Evolutionary conservation across 192 early-diverging fungal genomes (phyloP).

Genomic region (Backusella australiensis): DNA sequence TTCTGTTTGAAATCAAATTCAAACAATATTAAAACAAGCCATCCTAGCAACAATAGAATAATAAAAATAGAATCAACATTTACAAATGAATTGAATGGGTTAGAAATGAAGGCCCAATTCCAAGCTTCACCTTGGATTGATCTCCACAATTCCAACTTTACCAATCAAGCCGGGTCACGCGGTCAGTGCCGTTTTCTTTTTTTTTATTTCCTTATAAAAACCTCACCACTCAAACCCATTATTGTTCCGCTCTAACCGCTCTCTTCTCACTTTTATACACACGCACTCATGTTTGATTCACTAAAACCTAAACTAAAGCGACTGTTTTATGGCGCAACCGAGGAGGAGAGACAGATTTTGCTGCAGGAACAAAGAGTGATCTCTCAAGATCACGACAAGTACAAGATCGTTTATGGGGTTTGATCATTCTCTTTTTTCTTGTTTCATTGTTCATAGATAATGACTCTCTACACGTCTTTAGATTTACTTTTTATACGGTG

Average conservation of each 20-base stretch:
- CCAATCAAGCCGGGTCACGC: background rate
- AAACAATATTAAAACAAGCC: background rate
- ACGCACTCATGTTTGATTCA: background rate
- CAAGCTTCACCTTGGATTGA: background rate
- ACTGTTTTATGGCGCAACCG: background rate
- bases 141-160: background rate
- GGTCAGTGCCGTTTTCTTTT: background rate
- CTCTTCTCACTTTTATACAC: background rate
- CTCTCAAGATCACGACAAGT: slow-evolving; percentile 4
- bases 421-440: background rate
- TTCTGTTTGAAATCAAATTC: background rate
- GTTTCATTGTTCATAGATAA: background rate
- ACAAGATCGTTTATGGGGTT: slow-evolving; percentile 14
- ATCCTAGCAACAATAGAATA: too few relatives aligned
- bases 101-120: too few relatives aligned
- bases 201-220: background rate
- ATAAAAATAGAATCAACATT: too few relatives aligned
- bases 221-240: background rate
- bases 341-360: background rate
- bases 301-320: background rate
- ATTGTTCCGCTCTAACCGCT: background rate
- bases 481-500: slow-evolving; percentile 73
- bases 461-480: background rate
- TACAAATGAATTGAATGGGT: too few relatives aligned
- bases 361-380: background rate